Conservation (phyloP, 208 protist genomes). For the Leishmania tarentolae region DNA sequence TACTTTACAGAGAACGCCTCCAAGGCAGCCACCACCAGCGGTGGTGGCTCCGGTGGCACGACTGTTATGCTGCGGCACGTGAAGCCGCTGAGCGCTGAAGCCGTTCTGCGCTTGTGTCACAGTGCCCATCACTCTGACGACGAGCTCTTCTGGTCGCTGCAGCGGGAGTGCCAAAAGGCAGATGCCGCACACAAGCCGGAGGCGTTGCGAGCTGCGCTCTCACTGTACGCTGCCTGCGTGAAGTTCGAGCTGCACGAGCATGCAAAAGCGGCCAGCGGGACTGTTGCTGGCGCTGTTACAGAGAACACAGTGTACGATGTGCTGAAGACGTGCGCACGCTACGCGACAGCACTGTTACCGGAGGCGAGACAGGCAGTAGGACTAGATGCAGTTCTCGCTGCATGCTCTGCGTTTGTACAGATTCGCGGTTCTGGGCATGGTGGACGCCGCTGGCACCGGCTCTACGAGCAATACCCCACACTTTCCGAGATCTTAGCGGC, state of each 20-base stretch:
- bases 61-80: slow-evolving; percentile 26
- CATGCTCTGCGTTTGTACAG: slow-evolving; percentile 9
- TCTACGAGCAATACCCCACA: slow-evolving; percentile 25
- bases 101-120: slow-evolving; percentile 30
- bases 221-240: slow-evolving; percentile 34
- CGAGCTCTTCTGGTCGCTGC: slow-evolving; percentile 24
- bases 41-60: neutral
- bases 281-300: slow-evolving; percentile 5
- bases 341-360: slow-evolving; percentile 8
- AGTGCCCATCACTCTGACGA: slow-evolving; percentile 26
- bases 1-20: slow-evolving; percentile 18
- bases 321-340: slow-evolving; percentile 25
- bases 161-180: neutral
- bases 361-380: neutral
- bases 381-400: slow-evolving; percentile 12
- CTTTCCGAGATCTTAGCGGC: slow-evolving; percentile 17
- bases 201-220: slow-evolving; percentile 21
- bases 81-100: slow-evolving; percentile 24
- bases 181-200: neutral
- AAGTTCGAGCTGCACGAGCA: slow-evolving; percentile 36
- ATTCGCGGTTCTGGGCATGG: neutral
- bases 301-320: slow-evolving; percentile 9
- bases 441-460: slow-evolving; percentile 20
- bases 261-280: slow-evolving; percentile 7
- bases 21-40: neutral